Evolutionary conservation across 768 basidiomycete genomes (phyloP).

Genomic region (Boletus subparvulus): DNA sequence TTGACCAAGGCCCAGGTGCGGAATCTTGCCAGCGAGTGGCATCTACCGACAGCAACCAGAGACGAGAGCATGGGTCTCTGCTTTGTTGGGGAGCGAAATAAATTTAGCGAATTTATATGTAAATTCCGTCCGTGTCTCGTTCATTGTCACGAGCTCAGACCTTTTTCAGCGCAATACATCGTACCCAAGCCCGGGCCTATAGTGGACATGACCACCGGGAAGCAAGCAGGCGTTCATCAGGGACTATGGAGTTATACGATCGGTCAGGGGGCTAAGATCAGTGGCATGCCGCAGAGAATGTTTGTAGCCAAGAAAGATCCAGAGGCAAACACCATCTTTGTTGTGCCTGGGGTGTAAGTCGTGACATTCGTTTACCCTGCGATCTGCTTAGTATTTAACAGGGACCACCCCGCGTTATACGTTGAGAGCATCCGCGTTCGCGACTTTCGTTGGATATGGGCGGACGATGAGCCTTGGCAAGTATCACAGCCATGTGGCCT

Average conservation of each 20-base stretch:
- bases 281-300: conserved; percentile 58
- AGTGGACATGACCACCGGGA: conserved; percentile 54
- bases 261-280: conserved; percentile 73
- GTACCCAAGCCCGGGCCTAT: conserved; percentile 68
- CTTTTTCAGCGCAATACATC: conserved; percentile 69
- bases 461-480: conserved; percentile 49
- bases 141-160: neutral
- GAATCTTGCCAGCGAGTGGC: conserved; percentile 59
- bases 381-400: conserved; percentile 24
- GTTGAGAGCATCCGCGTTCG: conserved; percentile 38
- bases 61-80: conserved; percentile 93
- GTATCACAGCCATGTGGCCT: conserved; percentile 46
- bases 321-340: conserved; percentile 61
- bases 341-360: conserved; percentile 71
- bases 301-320: conserved; percentile 76
- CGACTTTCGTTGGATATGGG: conserved; percentile 80
- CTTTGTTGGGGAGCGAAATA: conserved; percentile 81
- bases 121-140: conserved; percentile 21
- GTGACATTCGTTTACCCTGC: neutral
- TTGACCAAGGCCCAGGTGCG: conserved; percentile 73
- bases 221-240: conserved; percentile 55
- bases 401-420: conserved; percentile 61
- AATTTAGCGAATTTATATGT: conserved; percentile 76
- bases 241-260: conserved; percentile 87
- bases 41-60: conserved; percentile 69